These are phyloP conservation scores for Metarhizium album DNA, from an alignment of 2,329 filamentous ascomycete species.

Conservation along the genomic window DNA sequence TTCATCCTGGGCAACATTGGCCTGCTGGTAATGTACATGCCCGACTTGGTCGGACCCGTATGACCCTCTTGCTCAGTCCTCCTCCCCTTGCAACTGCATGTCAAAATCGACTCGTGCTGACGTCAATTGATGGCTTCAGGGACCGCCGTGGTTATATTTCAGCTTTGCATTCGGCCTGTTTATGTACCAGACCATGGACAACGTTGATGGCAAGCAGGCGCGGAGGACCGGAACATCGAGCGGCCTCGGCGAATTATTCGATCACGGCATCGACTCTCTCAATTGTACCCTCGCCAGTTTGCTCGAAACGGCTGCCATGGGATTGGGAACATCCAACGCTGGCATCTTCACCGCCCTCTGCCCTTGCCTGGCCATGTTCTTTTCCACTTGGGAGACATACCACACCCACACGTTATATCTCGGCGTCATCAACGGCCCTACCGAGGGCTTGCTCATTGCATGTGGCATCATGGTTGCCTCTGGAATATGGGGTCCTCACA, in stretches of 20 bases:
- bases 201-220: slow-evolving; percentile 96
- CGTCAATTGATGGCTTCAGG: slow-evolving; percentile 33
- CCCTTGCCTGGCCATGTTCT: slow-evolving; percentile 95
- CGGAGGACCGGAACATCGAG: slow-evolving; percentile 90
- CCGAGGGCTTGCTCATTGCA: slow-evolving; percentile 86
- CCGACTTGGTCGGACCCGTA: slow-evolving; percentile 83
- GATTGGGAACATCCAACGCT: slow-evolving; percentile 69
- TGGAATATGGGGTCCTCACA: slow-evolving; percentile 75
- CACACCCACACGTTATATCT: slow-evolving; percentile 96
- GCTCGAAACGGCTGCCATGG: slow-evolving; percentile 87
- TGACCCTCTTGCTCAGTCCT: slow-evolving; percentile 19
- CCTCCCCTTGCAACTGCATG: not conserved
- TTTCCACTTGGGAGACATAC: slow-evolving; percentile 99
- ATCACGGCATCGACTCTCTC: slow-evolving; percentile 95
- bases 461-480: slow-evolving; percentile 77
- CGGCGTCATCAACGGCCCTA: slow-evolving; percentile 93
- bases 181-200: slow-evolving; percentile 99
- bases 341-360: slow-evolving; percentile 87
- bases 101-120: not conserved
- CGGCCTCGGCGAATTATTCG: slow-evolving; percentile 89
- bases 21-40: slow-evolving; percentile 66
- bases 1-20: slow-evolving; percentile 83
- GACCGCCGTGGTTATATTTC: slow-evolving; percentile 85
- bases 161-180: slow-evolving; percentile 93
- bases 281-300: slow-evolving; percentile 93